Base-by-base conservation (phyloP, 176 grass and related monocot species). In the Pontederia crassipes region DNA sequence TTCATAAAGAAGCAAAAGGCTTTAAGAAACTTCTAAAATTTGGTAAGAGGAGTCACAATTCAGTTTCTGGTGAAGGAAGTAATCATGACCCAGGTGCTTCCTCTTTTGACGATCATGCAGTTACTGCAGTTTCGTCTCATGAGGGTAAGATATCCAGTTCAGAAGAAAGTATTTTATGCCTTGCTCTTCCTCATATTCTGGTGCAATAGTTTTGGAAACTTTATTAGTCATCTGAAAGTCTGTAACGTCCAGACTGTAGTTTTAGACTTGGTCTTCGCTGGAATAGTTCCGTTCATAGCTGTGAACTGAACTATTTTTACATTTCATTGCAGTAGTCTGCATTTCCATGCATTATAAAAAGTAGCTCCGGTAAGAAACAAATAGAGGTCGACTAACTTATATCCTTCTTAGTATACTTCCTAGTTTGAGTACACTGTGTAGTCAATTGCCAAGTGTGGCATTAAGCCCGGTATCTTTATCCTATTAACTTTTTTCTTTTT, bases 21-120 rank as follows among this genome's bases (percentile, higher is more conserved):
- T 85, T 97, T 45, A 89, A 81, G 58, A 97, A 97, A 70, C 74
- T 97, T 60, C 57, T 92, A 63, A 97, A 92, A 68, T 92, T 97
- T 64, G 93, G 87, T 57, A 85, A 81, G 71, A 97, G 88, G 82
- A 79, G 55, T 65, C 80, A 90, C 12, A 17, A 46, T 32, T 82
- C 82, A 58, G 48, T 68, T 69, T 73, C 58, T 61, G 71, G 64
- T 1, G 83, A 82, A 58, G 75, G 61, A 26, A 65, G 20, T 24
- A 24, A 86, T 26, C 58, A 54, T 12, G 79, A 84, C 55, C 77
- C 81, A 1, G 82, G 83, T 71, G 74, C 60, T 9, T 80, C 74
- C n/a, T 86, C 87, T n/a, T 48, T 88, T 53, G 87, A 83, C 28
- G 84, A 88, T 61, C 65, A 69, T 62, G 13, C 73, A 12, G 17